A percentile compares a stretch with the other conserved stretches of the same genome.
phyloP scores from a whole-genome alignment of 257 asterid species.

The Ballota nigra region DNA sequence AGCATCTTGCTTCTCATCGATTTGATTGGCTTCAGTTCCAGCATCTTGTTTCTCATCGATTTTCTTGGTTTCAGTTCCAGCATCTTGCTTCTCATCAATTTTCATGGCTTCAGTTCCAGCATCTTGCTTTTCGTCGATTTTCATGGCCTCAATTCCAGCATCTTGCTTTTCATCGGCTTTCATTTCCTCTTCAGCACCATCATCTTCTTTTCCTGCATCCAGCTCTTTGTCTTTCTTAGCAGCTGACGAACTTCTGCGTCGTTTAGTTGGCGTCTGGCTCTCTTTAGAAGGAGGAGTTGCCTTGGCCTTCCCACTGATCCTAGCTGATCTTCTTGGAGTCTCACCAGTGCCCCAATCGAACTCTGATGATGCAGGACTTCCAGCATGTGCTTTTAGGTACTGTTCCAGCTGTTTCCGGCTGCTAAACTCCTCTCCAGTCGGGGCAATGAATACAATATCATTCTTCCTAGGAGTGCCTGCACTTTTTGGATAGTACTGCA shows the following conservation, averaged over 20 bases:
- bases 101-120: slow-evolving; percentile 32
- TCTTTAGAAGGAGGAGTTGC: slow-evolving; percentile 59
- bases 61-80: slow-evolving; percentile 13
- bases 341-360: slow-evolving; percentile 98
- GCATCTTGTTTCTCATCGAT: slow-evolving; percentile 40
- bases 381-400: slow-evolving; percentile 71
- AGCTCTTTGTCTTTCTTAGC: slow-evolving; percentile 44
- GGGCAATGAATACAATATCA: slow-evolving; percentile 75
- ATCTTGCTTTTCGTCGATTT: slow-evolving; percentile 40
- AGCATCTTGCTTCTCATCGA: slow-evolving; percentile 35
- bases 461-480: slow-evolving; percentile 67
- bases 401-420: slow-evolving; percentile 69
- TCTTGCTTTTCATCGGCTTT: no score
- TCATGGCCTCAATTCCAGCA: slow-evolving; percentile 19
- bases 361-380: slow-evolving; percentile 64
- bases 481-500: slow-evolving; percentile 64
- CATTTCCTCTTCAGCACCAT: slow-evolving; percentile 29
- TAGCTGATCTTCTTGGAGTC: slow-evolving; percentile 88
- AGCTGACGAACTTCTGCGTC: slow-evolving; percentile 50
- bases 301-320: slow-evolving; percentile 83
- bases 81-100: slow-evolving; percentile 24
- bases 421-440: slow-evolving; percentile 83
- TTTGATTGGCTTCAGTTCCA: not conserved
- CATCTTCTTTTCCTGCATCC: slow-evolving; percentile 32
- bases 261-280: slow-evolving; percentile 55